Base-by-base conservation (phyloP, 2,329 filamentous ascomycete species). In the Sarocladium brachiariae region DNA sequence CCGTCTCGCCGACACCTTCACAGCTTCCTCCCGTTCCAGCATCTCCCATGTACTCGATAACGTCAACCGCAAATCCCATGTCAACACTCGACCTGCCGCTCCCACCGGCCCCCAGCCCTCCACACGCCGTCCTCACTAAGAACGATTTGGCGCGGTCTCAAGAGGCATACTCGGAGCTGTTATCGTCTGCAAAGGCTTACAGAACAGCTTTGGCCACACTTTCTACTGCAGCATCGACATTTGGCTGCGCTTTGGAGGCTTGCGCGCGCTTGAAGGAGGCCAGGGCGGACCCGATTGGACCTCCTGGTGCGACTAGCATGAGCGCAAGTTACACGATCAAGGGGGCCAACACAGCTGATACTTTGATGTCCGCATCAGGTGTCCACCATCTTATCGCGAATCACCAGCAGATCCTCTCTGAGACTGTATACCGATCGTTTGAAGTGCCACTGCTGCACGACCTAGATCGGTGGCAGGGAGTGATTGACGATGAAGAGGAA, bases 361-460 rank as follows among this genome's bases (percentile, higher is more conserved):
- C 74, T 50, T 70, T 86, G 39, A 69, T 86, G 53, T 75, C 79
- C 25, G 78, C 81, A 11, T 78, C 79, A 30, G 83, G 83, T 31
- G 73, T 86, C 35, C 83, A 86, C 61, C 80, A 86, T 59, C 72
- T 86, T 18, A 72, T 85, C 52, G 82, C 82, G 41, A 86, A 86
- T 66, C 83, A 86, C 69, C 80, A 84, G 63, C 81, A 85, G 61
- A 86, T 86, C 58, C 74, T 86, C 3, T 80, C 75, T 55, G 83
- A 86, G 65, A 85, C 81, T 0, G 80, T 86, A 8, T 86, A 86
- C 65, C 74, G 82, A 50, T 75, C 73, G 52, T 86, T 86, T 62
- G 83, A 86, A 65, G 81, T 86, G 33, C 83, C 83, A 3, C 69
- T 86, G 19, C 71, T 86, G n/a, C 81, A 85, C 66, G 83, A 86